Base-by-base conservation (phyloP, 179 eudicot species). In the Vitellaria paradoxa region DNA sequence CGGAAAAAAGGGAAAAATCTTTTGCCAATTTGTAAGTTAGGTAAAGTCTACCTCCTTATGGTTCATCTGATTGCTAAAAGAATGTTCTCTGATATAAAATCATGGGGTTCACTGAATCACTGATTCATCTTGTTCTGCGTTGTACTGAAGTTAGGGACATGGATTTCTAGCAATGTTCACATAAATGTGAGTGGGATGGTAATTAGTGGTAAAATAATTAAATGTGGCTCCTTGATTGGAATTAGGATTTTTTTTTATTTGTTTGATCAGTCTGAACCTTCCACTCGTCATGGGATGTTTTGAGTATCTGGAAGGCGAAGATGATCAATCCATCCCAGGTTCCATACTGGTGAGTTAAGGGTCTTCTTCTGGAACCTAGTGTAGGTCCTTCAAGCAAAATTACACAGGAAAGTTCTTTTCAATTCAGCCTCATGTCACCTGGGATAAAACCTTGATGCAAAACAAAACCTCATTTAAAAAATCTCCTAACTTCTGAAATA, bases 21-120 rank as follows among this genome's bases (percentile, higher is more conserved):
- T 79, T 81, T 83, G 59, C 90, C 99, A 61, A 90, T 95, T 20
- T 91, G 97, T 87, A 93, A 88, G 89, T 81, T 95, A 82, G 90
- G 99, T 95, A 86, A 74, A 56, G 15, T 64, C 15, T 15, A 56
- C 7, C 47, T 8, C 71, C 10, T 63, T 65, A 65, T 75, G 9
- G 61, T 20, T 76, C 30, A 42, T 45, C 66, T 67, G 14, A 12
- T 75, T 66, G 55, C n/a, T 9, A 52, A 47, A 40, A 30, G 53
- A 40, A 69, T 50, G 12, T 70, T 14, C 60, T 17, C 9, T 61
- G 50, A 37, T 56, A 49, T 72, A n/a, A 14, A n/a, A 17, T 10
- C 23, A 30, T 2, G 24, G 67, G 69, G 9, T 74, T 67, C 8
- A 30, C 64, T 45, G 10, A 59, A n/a, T 53, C 40, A 57, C 64